phyloP scores from a whole-genome alignment of 352 stramenopile genomes.

The Phytophthora tentaculata region DNA sequence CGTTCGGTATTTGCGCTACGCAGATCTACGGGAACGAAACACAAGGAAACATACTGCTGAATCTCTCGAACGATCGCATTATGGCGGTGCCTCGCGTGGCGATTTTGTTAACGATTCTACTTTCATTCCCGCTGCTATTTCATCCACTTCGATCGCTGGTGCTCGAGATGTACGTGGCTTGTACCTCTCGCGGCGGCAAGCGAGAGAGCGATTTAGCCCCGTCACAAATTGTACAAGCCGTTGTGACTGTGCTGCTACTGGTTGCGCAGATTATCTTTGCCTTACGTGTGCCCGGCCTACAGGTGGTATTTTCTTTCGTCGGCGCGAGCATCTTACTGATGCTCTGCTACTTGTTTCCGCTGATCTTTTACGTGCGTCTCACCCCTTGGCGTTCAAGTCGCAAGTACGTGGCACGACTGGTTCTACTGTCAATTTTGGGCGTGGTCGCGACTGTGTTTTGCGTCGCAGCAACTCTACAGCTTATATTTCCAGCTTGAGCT shows the following conservation, averaged over 20 bases:
- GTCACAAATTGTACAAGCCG: slow-evolving; percentile 38
- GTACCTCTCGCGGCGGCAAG: slow-evolving; percentile 12
- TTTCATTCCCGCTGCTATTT: slow-evolving; percentile 80
- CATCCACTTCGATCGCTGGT: slow-evolving; percentile 72
- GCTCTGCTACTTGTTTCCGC: slow-evolving; percentile 76
- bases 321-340: slow-evolving; percentile 75
- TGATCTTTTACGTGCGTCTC: slow-evolving; percentile 63
- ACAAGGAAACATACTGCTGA: slow-evolving; percentile 80
- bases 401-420: slow-evolving; percentile 34
- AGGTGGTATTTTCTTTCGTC: slow-evolving; percentile 83
- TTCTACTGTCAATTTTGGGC: slow-evolving; percentile 36
- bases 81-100: slow-evolving; percentile 73
- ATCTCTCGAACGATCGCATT: slow-evolving; percentile 72
- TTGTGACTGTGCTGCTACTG: slow-evolving; percentile 53
- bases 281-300: slow-evolving; percentile 59
- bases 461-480: slow-evolving; percentile 60
- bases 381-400: slow-evolving; percentile 46
- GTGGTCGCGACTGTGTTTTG: slow-evolving; percentile 59
- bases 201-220: slow-evolving; percentile 11
- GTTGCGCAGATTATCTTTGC: slow-evolving; percentile 56
- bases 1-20: slow-evolving; percentile 64
- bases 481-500: slow-evolving; percentile 30
- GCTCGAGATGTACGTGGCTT: slow-evolving; percentile 56
- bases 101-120: slow-evolving; percentile 74
- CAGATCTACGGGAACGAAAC: slow-evolving; percentile 69